Base-by-base conservation (phyloP, 495 filamentous ascomycete genomes). In the Aspergillus leporis region DNA sequence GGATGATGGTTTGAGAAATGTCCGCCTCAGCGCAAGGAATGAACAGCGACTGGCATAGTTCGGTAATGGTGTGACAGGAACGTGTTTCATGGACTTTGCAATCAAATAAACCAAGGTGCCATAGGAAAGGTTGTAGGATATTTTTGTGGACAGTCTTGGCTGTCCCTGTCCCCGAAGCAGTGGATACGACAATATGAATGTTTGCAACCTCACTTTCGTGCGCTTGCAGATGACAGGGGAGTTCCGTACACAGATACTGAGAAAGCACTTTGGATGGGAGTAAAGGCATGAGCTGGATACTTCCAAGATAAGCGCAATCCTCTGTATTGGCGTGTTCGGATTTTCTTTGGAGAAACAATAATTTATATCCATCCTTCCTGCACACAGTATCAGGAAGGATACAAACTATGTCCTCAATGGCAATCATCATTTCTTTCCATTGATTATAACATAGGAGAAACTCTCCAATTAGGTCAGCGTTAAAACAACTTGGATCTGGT, bases 161-260 rank as follows among this genome's bases (percentile, higher is more conserved):
- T 18, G 76, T 74, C 5, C 87, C 82, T 0, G 84, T 87, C 2
- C 92, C 92, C 0, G 92, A 94, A 10, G 67, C 69, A 0, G 83
- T 88, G 5, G 92, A 96, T 51, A 96, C 77, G 31, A 97, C 65
- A 46, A 95, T 71, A 60, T 91, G 81, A 0, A 91, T 58, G 36
- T 71, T 71, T 52, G 41, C 61, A 34, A 30, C 36, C n/a, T 53
- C 45, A 16, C 55, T 30, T 45, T 23, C 23, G 7, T 18, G 16
- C 12, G 46, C n/a, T 14, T 31, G 12, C 4, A 78, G 65, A 51
- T 75, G 65, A 32, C 18, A 25, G 1, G 75, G 72, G 13, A 70
- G 30, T 5, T 64, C 56, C 5, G 54, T 45, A n/a, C 49, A 62
- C 9, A 71, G 16, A 36, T 67, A 66, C 0, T 41, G 55, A n/a